Conservation (phyloP, 108 stramenopile genomes). For the Pseudonitzschia pungens region DNA sequence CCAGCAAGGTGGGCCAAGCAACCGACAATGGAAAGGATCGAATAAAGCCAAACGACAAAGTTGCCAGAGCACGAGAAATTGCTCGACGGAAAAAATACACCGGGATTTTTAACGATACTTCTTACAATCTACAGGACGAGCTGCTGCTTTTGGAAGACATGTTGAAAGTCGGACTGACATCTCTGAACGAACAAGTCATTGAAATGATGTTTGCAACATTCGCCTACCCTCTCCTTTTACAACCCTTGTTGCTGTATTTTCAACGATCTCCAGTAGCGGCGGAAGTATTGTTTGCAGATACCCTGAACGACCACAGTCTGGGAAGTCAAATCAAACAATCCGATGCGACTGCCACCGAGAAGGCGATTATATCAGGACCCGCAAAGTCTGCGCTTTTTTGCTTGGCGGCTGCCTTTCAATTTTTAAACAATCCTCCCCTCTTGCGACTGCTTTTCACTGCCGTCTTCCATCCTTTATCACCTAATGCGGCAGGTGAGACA, state of each 20-base stretch:
- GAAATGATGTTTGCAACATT: constrained; percentile 91
- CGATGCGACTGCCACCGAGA: constrained; percentile 30
- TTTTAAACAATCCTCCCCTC: constrained; percentile 65
- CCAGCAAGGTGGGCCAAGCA: not conserved
- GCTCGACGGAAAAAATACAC: constrained; percentile 37
- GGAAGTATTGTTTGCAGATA: constrained; percentile 37
- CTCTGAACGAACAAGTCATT: constrained; percentile 85
- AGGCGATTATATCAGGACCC: constrained; percentile 57
- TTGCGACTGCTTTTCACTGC: constrained; percentile 66
- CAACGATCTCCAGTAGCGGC: constrained; percentile 45
- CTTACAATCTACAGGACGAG: constrained; percentile 79
- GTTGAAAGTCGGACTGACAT: constrained; percentile 75
- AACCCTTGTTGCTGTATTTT: constrained; percentile 72
- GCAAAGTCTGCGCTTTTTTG: constrained; percentile 83
- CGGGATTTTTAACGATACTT: constrained; percentile 48
- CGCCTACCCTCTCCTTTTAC: constrained; percentile 81
- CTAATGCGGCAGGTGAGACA: constrained; percentile 58
- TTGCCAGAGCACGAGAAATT: constrained; percentile 40
- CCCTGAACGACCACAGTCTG: constrained; percentile 22
- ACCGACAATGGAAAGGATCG: not conserved
- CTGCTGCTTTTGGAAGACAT: constrained; percentile 81
- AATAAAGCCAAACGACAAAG: constrained; percentile 21
- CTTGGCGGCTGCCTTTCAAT: constrained; percentile 66
- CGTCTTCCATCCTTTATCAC: constrained; percentile 78
- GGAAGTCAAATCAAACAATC: constrained; percentile 26